phyloP scores from a whole-genome alignment of 2,329 filamentous ascomycete genomes.

The Apiospora phragmitis region DNA sequence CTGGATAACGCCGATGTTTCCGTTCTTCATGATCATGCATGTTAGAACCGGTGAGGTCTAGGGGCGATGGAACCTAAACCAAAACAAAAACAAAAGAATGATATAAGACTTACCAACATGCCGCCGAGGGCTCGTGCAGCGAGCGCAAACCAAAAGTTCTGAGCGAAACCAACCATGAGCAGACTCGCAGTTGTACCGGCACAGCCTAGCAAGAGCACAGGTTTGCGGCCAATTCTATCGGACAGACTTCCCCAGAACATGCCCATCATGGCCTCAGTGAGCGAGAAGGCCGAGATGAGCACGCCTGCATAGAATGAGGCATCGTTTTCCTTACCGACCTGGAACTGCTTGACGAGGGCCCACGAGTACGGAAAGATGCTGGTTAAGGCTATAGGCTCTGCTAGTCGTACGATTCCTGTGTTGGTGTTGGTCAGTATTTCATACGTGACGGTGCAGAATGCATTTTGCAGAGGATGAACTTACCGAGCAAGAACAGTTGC shows the following conservation, averaged over 20 bases:
- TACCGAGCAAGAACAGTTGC: constrained; percentile 85
- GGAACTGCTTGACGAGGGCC: constrained; percentile 75
- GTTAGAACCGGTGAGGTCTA: not conserved
- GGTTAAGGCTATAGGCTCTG: constrained; percentile 89
- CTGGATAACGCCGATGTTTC: constrained; percentile 88
- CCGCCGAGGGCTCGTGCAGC: constrained; percentile 76
- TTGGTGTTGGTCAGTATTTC: not conserved
- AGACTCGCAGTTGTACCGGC: constrained; percentile 81
- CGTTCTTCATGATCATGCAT: constrained; percentile 60
- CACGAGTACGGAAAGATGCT: constrained; percentile 93
- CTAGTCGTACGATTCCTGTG: constrained; percentile 84
- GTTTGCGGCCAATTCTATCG: constrained; percentile 81
- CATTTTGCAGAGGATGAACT: constrained; percentile 30
- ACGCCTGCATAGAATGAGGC: constrained; percentile 87
- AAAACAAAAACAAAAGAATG: not conserved
- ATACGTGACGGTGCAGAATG: not conserved
- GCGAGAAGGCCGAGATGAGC: constrained; percentile 82
- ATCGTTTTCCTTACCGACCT: constrained; percentile 70
- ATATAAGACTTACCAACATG: constrained; percentile 35
- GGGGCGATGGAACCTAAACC: not conserved
- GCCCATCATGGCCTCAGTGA: constrained; percentile 79
- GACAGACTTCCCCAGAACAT: constrained; percentile 87
- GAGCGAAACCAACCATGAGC: constrained; percentile 78
- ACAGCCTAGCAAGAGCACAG: constrained; percentile 79
- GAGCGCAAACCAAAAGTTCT: constrained; percentile 82